These are phyloP conservation scores for Pseudomonodictys pantanalensis DNA, from an alignment of 495 filamentous ascomycete genomes.

Conservation along the genomic window DNA sequence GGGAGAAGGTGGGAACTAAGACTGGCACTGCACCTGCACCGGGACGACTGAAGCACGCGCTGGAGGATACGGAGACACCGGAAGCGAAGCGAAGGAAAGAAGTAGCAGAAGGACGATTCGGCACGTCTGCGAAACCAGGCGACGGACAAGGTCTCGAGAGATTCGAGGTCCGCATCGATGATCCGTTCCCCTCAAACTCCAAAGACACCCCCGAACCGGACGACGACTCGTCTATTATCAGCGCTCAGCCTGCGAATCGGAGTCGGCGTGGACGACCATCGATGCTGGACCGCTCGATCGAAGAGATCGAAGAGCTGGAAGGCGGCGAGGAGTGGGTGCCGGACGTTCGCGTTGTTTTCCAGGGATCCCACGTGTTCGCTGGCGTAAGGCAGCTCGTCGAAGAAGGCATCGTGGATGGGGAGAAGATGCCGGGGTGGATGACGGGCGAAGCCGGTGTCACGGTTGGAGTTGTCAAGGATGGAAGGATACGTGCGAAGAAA, in stretches of 20 bases:
- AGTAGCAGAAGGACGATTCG: conserved; percentile 49
- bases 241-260: neutral
- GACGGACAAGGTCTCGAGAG: conserved; percentile 60
- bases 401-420: conserved; percentile 66
- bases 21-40: conserved; percentile 32
- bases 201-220: neutral
- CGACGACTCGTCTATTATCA: conserved; percentile 28
- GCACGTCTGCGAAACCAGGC: conserved; percentile 44
- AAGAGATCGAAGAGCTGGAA: conserved; percentile 21
- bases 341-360: conserved; percentile 62
- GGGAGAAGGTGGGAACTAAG: conserved; percentile 34
- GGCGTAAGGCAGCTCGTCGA: conserved; percentile 76
- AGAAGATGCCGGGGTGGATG: conserved; percentile 85
- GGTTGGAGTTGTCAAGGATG: conserved; percentile 61
- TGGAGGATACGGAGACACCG: conserved; percentile 43
- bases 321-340: conserved; percentile 48
- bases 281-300: conserved; percentile 13
- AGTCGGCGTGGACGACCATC: conserved; percentile 16
- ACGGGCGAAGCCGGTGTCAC: conserved; percentile 82
- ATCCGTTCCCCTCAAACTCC: conserved; percentile 14
- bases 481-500: conserved; percentile 46
- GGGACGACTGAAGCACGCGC: conserved; percentile 36
- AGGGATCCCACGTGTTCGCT: conserved; percentile 76
- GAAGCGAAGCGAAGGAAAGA: conserved; percentile 13
- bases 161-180: conserved; percentile 51